These are phyloP conservation scores for Globisporangium sylvaticum DNA, from an alignment of 352 stramenopile genomes.

Conservation along the genomic window DNA sequence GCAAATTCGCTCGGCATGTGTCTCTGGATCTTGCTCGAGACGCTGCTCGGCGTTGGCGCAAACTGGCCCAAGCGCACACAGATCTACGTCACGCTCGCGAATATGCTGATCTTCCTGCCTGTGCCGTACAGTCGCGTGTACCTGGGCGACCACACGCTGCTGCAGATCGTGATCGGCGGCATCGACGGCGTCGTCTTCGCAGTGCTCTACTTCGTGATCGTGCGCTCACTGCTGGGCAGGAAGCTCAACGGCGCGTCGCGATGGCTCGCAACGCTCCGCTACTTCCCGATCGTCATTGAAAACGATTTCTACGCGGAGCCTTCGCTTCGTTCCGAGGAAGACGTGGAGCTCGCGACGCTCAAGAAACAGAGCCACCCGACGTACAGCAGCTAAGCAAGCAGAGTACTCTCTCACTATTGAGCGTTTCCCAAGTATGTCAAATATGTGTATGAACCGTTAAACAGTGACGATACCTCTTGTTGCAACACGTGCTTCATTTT, in stretches of 20 bases:
- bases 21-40: conserved; percentile 48
- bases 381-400: background rate
- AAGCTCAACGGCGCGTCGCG: conserved; percentile 5
- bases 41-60: conserved; percentile 28
- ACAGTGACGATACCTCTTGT: background rate
- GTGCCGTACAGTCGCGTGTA: conserved; percentile 62
- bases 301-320: conserved; percentile 13
- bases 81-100: conserved; percentile 3
- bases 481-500: background rate
- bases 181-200: conserved; percentile 34
- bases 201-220: conserved; percentile 39
- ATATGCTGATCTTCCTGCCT: conserved; percentile 33
- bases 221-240: conserved; percentile 34
- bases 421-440: background rate
- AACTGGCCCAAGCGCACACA: conserved; percentile 21
- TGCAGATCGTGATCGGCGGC: conserved; percentile 44
- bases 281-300: conserved; percentile 6
- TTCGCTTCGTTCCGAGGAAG: background rate
- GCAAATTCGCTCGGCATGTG: conserved; percentile 47
- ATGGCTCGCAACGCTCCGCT: conserved; percentile 2
- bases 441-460: background rate
- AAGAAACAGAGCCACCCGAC: background rate
- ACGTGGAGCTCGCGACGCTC: conserved; percentile 8
- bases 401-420: background rate
- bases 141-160: conserved; percentile 48